Evolutionary conservation across 2,329 filamentous ascomycete genomes (phyloP), one percentile per base, ranked within the genome.

Genomic region (Sclerotinia sclerotiorum): DNA sequence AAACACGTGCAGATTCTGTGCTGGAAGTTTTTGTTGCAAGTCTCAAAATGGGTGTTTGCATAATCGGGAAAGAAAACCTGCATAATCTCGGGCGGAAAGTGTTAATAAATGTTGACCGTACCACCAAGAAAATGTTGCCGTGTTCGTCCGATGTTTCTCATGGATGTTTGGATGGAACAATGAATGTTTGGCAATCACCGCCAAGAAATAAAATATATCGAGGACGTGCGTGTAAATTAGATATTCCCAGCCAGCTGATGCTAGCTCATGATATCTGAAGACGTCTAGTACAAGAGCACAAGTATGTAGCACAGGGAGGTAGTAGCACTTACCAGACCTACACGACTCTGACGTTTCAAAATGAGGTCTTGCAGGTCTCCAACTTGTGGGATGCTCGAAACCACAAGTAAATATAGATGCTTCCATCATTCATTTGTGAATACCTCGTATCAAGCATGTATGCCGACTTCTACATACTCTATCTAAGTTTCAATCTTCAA

Each of bases 21-120:
- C 24, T 27, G 52, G 29, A 57, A 44, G 13, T 32, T 39, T 58
- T 66, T 58, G 64, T 66, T 66, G 64, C 64, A 60, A 32, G 64
- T 66, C 54, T 56, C 32, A 66, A 44, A 10, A 54, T 21, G 52
- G 52, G 27, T 54, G 24, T 57, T 24, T 66, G 64, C 52, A 66
- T 66, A 35, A 66, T 60, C 52, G 32, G 17, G 13, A 24, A 49
- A 42, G 39, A 55, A 13, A 55, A 35, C 51, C 24, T 35, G 64
- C 64, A 66, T 44, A 56, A 66, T 39, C 54, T 60, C 15, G 35
- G 29, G 42, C 49, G 39, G 21, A 51, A 62, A 42, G 1, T 39
- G 35, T 39, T 39, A 39, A 39, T 39, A 39, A 39, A 55, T 55
- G 32, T 44, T 44, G 49, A 32, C 19, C 44, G 35, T 64, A 42